A percentile compares a stretch with the other conserved stretches of the same genome.
These are phyloP conservation scores for Trapa incisa DNA, from an alignment of 345 rosid species.

Conservation along the genomic window DNA sequence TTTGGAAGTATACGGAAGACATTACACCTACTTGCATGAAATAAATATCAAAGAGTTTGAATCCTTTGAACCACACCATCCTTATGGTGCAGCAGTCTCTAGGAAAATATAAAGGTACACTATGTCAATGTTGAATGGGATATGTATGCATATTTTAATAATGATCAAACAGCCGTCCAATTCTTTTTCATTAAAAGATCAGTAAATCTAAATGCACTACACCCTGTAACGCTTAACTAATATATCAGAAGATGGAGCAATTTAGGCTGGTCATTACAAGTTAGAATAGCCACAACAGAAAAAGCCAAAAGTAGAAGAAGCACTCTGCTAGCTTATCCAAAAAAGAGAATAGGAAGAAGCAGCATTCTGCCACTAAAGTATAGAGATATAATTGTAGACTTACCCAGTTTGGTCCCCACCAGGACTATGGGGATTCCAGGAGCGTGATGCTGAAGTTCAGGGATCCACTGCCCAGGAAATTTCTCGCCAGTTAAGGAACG, in stretches of 20 bases:
- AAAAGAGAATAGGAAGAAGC: background rate
- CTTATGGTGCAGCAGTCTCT: no score
- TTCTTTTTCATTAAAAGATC: no score
- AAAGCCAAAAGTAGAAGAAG: background rate
- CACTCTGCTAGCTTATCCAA: constrained; percentile 3
- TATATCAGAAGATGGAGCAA: background rate
- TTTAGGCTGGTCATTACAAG: background rate
- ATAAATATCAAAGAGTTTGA: no score
- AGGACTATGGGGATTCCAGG: constrained; percentile 84
- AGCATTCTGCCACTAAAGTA: constrained; percentile 6
- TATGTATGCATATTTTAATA: no score
- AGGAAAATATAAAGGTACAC: no score
- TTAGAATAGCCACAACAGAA: background rate
- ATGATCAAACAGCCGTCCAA: no score
- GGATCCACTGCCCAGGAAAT: constrained; percentile 73
- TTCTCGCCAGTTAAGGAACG: constrained; percentile 12
- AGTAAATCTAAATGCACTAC: background rate
- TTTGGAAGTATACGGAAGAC: background rate
- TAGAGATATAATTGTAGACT: constrained; percentile 8
- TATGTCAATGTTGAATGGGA: no score
- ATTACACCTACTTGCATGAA: background rate
- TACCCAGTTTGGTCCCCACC: constrained; percentile 91
- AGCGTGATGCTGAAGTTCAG: constrained; percentile 88
- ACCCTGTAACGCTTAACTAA: background rate
- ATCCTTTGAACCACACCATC: no score